phyloP scores from a whole-genome alignment of 1,284 basidiomycete genomes.

The Vanrija sp. region DNA sequence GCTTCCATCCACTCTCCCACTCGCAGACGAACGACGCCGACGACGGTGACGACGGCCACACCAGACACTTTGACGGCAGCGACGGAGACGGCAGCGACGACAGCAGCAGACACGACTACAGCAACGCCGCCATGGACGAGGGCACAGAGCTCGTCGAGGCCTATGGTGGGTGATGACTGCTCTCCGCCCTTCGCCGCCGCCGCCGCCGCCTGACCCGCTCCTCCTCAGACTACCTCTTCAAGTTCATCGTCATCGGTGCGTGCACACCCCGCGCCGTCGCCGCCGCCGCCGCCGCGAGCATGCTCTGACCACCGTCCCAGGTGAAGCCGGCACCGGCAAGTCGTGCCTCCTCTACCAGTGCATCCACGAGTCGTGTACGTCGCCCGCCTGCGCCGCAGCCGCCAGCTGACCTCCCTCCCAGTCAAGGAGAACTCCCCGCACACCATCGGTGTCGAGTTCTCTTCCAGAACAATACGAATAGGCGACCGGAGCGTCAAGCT shows the following conservation, averaged over 20 bases:
- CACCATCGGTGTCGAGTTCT: constrained; percentile 96
- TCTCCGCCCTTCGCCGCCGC: not conserved
- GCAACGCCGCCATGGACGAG: constrained; percentile 40
- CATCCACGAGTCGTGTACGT: constrained; percentile 86
- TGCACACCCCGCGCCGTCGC: not conserved
- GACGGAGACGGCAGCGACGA: no score
- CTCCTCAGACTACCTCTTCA: constrained; percentile 84
- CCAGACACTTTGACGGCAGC: no score
- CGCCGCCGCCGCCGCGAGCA: not conserved
- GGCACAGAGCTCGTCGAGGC: constrained; percentile 88
- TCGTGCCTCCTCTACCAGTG: constrained; percentile 94
- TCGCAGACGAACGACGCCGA: no score
- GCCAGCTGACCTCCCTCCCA: constrained; percentile 40
- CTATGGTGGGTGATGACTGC: constrained; percentile 61
- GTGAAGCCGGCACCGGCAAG: constrained; percentile 94
- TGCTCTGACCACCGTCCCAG: constrained; percentile 49
- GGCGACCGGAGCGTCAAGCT: constrained; percentile 92
- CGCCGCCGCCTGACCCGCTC: not conserved
- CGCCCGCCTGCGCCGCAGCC: not conserved
- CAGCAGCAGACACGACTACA: no score
- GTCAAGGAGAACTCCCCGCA: constrained; percentile 96
- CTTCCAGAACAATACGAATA: constrained; percentile 78
- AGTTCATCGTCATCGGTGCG: constrained; percentile 90
- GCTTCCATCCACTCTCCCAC: no score
- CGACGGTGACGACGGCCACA: no score